Evolutionary conservation across 1,139 yeast species (phyloP).

Genomic region (Candida sp.): DNA sequence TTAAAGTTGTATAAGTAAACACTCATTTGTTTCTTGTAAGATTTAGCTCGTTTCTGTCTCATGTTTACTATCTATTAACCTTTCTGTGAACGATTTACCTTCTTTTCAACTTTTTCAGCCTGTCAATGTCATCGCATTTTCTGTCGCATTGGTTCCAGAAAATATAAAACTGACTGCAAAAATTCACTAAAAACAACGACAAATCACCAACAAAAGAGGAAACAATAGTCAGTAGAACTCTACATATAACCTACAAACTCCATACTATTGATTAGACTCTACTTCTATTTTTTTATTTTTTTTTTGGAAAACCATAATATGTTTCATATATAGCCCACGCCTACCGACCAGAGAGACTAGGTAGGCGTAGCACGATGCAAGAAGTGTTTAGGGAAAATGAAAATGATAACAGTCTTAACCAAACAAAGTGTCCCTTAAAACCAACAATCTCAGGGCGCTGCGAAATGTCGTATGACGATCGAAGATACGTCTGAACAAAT

Average conservation of each 20-base stretch:
- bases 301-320: too few relatives aligned
- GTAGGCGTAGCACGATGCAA: not conserved
- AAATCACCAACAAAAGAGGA: not conserved
- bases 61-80: conserved; percentile 39
- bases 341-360: not conserved
- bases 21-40: conserved; percentile 89
- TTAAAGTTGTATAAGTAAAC: conserved; percentile 82
- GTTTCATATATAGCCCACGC: too few relatives aligned
- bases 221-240: not conserved
- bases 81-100: too few relatives aligned
- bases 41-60: conserved; percentile 96
- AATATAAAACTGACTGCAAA: not conserved
- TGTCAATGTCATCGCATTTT: not conserved
- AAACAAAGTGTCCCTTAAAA: too few relatives aligned
- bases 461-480: not conserved
- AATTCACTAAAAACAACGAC: too few relatives aligned
- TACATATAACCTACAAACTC: not conserved
- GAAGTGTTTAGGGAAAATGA: too few relatives aligned
- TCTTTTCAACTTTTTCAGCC: not conserved
- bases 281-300: not conserved
- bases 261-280: not conserved
- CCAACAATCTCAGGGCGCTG: too few relatives aligned
- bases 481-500: too few relatives aligned
- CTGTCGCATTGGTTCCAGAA: not conserved
- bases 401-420: too few relatives aligned